A percentile compares a stretch with the other conserved stretches of the same genome.
Conservation (phyloP, 805 yeast genomes). For the Pichia heedii region DNA sequence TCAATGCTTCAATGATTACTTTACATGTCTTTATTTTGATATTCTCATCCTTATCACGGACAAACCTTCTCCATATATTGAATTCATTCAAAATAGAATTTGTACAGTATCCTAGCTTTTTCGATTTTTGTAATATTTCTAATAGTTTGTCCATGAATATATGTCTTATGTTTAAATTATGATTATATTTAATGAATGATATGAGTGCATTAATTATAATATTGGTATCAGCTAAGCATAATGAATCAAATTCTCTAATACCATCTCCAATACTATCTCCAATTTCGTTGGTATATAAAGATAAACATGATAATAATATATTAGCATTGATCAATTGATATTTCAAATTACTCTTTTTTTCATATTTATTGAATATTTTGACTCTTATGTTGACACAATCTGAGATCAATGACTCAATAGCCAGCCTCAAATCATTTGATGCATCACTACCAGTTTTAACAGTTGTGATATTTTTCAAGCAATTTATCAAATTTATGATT, state of each 20-base stretch:
- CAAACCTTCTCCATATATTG: constrained; percentile 6
- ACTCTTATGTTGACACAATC: constrained; percentile 1
- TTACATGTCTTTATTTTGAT: background rate
- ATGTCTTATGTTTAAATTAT: background rate
- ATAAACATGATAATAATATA: background rate
- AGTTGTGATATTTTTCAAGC: background rate
- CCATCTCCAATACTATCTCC: background rate
- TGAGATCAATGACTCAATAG: background rate
- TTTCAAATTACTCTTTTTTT: background rate
- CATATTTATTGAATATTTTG: background rate
- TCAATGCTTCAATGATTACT: background rate
- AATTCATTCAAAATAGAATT: background rate
- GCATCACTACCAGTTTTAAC: background rate
- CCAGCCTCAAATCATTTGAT: background rate
- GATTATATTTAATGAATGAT: constrained; percentile 1
- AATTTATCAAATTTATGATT: background rate
- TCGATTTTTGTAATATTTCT: background rate
- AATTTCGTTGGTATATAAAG: background rate
- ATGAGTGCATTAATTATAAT: background rate
- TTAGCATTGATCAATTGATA: constrained; percentile 1
- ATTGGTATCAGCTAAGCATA: background rate
- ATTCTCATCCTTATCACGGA: constrained; percentile 7
- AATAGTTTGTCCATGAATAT: background rate
- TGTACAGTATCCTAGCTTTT: background rate
- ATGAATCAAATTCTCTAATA: background rate